A percentile compares a stretch with the other conserved stretches of the same genome.
phyloP scores from a whole-genome alignment of 2,329 filamentous ascomycete species.

The Cercospora nicotianae region DNA sequence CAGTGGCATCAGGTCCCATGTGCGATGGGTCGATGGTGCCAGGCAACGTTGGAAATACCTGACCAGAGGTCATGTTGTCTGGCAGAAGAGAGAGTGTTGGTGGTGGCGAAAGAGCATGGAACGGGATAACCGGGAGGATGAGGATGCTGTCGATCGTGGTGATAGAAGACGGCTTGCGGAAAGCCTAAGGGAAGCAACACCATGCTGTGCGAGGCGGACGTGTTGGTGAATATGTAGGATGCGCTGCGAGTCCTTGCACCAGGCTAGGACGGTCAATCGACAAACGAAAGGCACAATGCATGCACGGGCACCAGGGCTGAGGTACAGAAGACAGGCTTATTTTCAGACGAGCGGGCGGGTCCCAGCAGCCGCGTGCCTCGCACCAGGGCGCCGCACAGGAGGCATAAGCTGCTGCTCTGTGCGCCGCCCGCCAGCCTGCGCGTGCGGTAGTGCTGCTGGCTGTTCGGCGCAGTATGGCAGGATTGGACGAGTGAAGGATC shows the following conservation, averaged over 20 bases:
- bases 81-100: constrained; percentile 23
- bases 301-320: constrained; percentile 29
- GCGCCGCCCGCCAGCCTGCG: constrained; percentile 8
- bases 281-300: constrained; percentile 27
- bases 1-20: constrained; percentile 30
- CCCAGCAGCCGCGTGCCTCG: constrained; percentile 22
- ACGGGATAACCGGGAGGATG: constrained; percentile 30
- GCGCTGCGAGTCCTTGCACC: constrained; percentile 21
- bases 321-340: constrained; percentile 30
- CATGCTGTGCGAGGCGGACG: constrained; percentile 31
- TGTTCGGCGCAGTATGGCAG: constrained; percentile 6
- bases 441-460: constrained; percentile 1
- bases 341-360: constrained; percentile 28
- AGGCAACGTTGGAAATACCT: constrained; percentile 31
- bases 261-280: constrained; percentile 21
- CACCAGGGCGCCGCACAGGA: constrained; percentile 23
- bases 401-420: constrained; percentile 23
- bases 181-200: constrained; percentile 28
- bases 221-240: constrained; percentile 38
- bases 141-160: constrained; percentile 28
- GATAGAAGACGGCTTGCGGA: constrained; percentile 23
- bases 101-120: constrained; percentile 31
- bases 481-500: constrained; percentile 7
- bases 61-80: constrained; percentile 34
- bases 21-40: constrained; percentile 34